Conservation (phyloP, 805 yeast species). For the Candida easanensis region DNA sequence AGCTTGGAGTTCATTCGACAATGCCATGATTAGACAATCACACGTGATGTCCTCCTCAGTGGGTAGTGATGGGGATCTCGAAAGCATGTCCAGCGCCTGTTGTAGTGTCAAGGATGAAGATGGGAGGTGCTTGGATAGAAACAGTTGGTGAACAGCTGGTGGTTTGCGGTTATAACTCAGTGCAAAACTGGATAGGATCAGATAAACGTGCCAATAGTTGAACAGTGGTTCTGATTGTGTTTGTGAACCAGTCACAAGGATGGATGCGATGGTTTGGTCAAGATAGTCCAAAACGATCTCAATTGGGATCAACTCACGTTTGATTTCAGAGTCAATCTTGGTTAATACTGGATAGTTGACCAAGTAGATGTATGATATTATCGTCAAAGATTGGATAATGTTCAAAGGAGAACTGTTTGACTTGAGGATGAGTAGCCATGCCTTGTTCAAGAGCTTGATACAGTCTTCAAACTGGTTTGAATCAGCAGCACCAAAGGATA, state of each 20-base stretch:
- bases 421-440: conserved; percentile 39
- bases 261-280: conserved; percentile 35
- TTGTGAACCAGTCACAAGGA: conserved; percentile 28
- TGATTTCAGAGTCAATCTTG: conserved; percentile 16
- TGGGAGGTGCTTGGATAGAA: conserved; percentile 16
- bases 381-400: conserved; percentile 44
- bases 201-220: conserved; percentile 47
- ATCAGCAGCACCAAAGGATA: conserved; percentile 45
- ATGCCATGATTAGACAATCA: conserved; percentile 17
- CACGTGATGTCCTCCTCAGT: conserved; percentile 1
- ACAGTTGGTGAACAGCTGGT: conserved; percentile 34
- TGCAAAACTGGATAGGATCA: conserved; percentile 42
- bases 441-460: conserved; percentile 37
- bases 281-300: conserved; percentile 48
- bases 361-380: conserved; percentile 42
- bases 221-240: conserved; percentile 11
- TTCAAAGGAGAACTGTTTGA: conserved; percentile 23
- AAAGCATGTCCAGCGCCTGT: conserved; percentile 10
- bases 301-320: conserved; percentile 33
- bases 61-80: conserved; percentile 12
- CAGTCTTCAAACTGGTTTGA: conserved; percentile 34
- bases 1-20: conserved; percentile 27
- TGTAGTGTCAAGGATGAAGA: not conserved
- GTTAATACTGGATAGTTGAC: conserved; percentile 29
- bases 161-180: conserved; percentile 39